Conservation (phyloP, 441 rosid genomes). For the Eruca vesicaria region DNA sequence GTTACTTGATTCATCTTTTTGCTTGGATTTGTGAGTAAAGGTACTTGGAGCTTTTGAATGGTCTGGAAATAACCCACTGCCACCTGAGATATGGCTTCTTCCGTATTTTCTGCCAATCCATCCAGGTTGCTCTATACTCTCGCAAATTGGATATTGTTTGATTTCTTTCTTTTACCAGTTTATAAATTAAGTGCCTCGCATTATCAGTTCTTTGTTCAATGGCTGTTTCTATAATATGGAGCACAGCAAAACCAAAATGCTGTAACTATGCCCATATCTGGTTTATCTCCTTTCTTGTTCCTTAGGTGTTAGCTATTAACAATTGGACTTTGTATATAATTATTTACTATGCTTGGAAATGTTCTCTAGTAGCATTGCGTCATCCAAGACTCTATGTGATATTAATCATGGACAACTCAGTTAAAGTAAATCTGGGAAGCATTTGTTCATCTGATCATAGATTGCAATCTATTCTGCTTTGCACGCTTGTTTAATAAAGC, state of each 20-base stretch:
- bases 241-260: background rate
- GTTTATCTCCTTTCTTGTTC: background rate
- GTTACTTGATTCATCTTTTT: constrained; percentile 1
- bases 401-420: background rate
- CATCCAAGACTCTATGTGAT: background rate
- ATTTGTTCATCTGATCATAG: constrained; percentile 4
- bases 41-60: constrained; percentile 91
- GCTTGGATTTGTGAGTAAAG: constrained; percentile 38
- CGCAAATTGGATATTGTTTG: background rate
- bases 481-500: background rate
- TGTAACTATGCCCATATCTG: background rate
- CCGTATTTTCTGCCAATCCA: constrained; percentile 74
- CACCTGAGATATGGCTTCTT: constrained; percentile 93
- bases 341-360: background rate
- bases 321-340: background rate
- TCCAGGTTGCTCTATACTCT: constrained; percentile 55
- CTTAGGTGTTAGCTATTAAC: background rate
- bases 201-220: background rate
- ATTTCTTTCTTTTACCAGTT: background rate
- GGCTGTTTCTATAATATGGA: background rate
- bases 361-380: background rate
- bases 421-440: background rate
- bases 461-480: constrained; percentile 9
- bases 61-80: constrained; percentile 90
- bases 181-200: background rate